Evolutionary conservation across 2,329 filamentous ascomycete genomes (phyloP).

Genomic region (Pestalotiopsis sp.): DNA sequence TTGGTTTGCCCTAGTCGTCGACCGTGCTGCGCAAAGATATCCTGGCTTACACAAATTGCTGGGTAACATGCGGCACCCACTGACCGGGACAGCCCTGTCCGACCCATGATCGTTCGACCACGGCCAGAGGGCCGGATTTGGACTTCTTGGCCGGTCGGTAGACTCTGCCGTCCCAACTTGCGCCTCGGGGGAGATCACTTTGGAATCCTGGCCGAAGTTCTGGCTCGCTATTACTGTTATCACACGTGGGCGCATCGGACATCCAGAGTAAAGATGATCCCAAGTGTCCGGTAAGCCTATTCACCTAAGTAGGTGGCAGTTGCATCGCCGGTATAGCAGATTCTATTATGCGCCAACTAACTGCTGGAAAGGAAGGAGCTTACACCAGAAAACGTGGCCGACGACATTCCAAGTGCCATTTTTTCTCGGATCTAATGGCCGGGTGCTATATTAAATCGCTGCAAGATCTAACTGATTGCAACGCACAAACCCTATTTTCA

Average conservation of each 20-base stretch:
- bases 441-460: constrained; percentile 2
- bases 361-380: neutral
- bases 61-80: constrained; percentile 8
- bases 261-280: neutral
- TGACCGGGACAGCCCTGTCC: neutral
- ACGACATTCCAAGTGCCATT: neutral
- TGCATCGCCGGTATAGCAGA: neutral
- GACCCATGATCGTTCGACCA: constrained; percentile 6
- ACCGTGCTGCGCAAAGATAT: neutral
- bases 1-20: neutral
- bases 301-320: neutral
- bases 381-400: neutral
- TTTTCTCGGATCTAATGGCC: neutral
- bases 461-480: neutral
- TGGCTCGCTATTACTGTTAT: neutral
- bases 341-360: constrained; percentile 3
- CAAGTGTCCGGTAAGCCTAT: neutral
- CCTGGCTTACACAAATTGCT: constrained; percentile 4
- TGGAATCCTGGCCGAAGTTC: neutral
- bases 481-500: constrained; percentile 3
- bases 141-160: neutral
- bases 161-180: neutral
- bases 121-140: neutral
- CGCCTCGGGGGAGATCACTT: neutral
- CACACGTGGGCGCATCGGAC: neutral